These are phyloP conservation scores for Sisymbrium altissimum DNA, from an alignment of 345 rosid species.

Conservation along the genomic window DNA sequence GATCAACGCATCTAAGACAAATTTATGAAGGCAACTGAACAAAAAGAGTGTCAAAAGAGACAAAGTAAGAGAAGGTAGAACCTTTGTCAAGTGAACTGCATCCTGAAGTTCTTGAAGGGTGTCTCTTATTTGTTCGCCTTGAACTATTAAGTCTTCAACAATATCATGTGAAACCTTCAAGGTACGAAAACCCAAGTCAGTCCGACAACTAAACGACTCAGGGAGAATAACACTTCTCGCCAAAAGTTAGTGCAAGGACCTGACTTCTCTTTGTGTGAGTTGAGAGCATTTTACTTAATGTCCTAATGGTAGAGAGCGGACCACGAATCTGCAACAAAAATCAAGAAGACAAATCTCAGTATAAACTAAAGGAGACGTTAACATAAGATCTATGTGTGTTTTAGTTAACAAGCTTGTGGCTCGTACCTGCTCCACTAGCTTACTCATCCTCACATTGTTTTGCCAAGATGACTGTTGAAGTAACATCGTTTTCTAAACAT, in stretches of 20 bases:
- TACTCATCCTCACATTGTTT: constrained; percentile 81
- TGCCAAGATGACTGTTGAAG: constrained; percentile 93
- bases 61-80: constrained; percentile 10
- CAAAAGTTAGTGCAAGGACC: constrained; percentile 40
- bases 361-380: neutral
- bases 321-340: constrained; percentile 60
- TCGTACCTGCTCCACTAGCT: constrained; percentile 79
- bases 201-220: neutral
- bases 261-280: constrained; percentile 68
- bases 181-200: constrained; percentile 10
- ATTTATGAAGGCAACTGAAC: neutral
- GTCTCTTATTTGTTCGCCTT: constrained; percentile 62
- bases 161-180: constrained; percentile 75
- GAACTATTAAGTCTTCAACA: constrained; percentile 70
- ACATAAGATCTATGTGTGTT: neutral
- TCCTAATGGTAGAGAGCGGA: constrained; percentile 76
- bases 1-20: neutral
- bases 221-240: neutral
- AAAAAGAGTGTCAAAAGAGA: constrained; percentile 2
- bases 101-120: constrained; percentile 89
- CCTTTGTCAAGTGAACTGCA: constrained; percentile 89
- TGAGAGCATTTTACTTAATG: constrained; percentile 78
- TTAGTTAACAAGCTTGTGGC: neutral
- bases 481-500: constrained; percentile 64
- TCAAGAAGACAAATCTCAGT: constrained; percentile 1